A percentile compares a stretch with the other conserved stretches of the same genome.
These are phyloP conservation scores for Hericium coralloides DNA, from an alignment of 768 basidiomycete genomes.

Conservation along the genomic window DNA sequence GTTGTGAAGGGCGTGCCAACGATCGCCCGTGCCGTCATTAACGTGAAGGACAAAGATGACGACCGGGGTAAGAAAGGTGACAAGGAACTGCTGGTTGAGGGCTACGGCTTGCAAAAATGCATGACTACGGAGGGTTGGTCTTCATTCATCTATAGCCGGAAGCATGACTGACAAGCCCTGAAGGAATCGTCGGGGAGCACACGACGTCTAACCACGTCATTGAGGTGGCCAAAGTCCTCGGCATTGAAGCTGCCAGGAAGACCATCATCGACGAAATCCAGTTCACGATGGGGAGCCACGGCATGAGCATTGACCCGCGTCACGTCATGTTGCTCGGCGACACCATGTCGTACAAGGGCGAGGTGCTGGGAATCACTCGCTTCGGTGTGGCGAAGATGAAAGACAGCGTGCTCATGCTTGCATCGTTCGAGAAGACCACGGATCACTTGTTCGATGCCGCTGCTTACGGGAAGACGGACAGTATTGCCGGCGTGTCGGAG, in stretches of 20 bases:
- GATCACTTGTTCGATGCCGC: constrained; percentile 98
- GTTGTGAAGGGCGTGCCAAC: constrained; percentile 64
- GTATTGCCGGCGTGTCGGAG: constrained; percentile 94
- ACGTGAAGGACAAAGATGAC: constrained; percentile 86
- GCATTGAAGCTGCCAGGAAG: constrained; percentile 90
- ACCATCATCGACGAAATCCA: constrained; percentile 97
- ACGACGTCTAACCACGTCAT: constrained; percentile 97
- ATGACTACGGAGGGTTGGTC: constrained; percentile 89
- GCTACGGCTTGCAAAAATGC: constrained; percentile 91
- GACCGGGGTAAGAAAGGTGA: constrained; percentile 73
- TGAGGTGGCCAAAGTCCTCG: constrained; percentile 90
- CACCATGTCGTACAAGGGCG: constrained; percentile 99
- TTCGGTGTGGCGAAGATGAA: constrained; percentile 99
- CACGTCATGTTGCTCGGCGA: constrained; percentile 98
- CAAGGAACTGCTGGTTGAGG: constrained; percentile 92
- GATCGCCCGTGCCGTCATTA: constrained; percentile 90
- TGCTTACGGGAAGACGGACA: constrained; percentile 91
- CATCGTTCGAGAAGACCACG: constrained; percentile 98
- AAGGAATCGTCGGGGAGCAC: constrained; percentile 86
- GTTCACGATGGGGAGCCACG: constrained; percentile 94
- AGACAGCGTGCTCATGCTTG: constrained; percentile 97
- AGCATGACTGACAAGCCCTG: background rate
- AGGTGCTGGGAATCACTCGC: constrained; percentile 95
- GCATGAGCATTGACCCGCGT: constrained; percentile 97
- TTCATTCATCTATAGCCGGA: background rate